phyloP scores from a whole-genome alignment of 2,329 filamentous ascomycete species.

The Purpureocillium takamizusanense region DNA sequence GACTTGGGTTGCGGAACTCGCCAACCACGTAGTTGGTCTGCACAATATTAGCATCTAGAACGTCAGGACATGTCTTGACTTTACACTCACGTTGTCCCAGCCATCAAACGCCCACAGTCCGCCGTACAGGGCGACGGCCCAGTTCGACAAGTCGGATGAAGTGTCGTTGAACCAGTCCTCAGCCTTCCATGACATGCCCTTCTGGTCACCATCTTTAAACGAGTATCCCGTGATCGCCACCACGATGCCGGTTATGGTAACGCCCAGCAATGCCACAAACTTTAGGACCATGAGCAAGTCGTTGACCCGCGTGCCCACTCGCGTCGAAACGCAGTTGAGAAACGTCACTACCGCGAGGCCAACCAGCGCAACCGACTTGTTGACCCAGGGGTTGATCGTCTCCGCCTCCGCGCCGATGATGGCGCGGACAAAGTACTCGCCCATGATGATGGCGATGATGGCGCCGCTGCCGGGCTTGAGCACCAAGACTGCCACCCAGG shows the following conservation, averaged over 20 bases:
- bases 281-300: conserved; percentile 97
- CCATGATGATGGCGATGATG: conserved; percentile 96
- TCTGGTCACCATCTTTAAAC: conserved; percentile 50
- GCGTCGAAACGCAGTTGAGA: conserved; percentile 86
- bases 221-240: conserved; percentile 82
- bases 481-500: conserved; percentile 90
- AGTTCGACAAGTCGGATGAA: conserved; percentile 68
- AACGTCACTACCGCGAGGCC: conserved; percentile 71
- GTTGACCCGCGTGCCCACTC: conserved; percentile 75
- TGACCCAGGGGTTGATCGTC: conserved; percentile 75
- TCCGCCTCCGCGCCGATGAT: conserved; percentile 79
- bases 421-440: conserved; percentile 89
- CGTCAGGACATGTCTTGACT: neutral
- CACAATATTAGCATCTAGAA: conserved; percentile 4
- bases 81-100: conserved; percentile 84
- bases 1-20: conserved; percentile 84
- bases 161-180: conserved; percentile 85
- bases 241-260: conserved; percentile 80
- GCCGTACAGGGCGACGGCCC: conserved; percentile 91
- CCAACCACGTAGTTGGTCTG: conserved; percentile 96
- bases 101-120: conserved; percentile 97
- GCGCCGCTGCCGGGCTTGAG: conserved; percentile 88
- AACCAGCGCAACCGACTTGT: conserved; percentile 74
- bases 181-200: conserved; percentile 79
- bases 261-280: conserved; percentile 78